A percentile compares a stretch with the other conserved stretches of the same genome.
Evolutionary conservation across 495 filamentous ascomycete species (phyloP).

Genomic region (Penicillium riverlandense): DNA sequence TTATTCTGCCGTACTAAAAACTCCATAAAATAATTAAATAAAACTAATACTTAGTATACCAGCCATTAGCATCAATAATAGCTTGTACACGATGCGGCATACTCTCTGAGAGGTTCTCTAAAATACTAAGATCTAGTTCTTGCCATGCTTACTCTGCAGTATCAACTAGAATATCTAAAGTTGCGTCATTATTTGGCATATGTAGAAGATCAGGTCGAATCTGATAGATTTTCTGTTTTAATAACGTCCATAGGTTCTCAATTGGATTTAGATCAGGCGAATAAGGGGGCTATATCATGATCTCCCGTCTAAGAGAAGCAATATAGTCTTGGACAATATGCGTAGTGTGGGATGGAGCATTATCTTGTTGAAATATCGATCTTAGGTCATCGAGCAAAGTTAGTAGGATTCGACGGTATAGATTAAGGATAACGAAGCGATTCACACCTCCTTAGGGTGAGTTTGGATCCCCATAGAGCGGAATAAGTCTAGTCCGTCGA

Average conservation of each 20-base stretch:
- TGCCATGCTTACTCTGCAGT: slow-evolving; percentile 1
- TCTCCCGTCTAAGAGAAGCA: not conserved
- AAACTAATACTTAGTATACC: slow-evolving; percentile 3
- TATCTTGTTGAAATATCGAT: slow-evolving; percentile 13
- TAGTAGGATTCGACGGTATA: slow-evolving; percentile 4
- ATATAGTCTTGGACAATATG: slow-evolving; percentile 4
- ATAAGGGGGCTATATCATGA: slow-evolving; percentile 5
- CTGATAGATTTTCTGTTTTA: slow-evolving; percentile 11
- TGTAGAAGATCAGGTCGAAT: not conserved
- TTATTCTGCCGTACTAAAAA: not conserved
- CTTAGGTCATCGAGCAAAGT: not conserved
- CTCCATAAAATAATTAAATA: not conserved
- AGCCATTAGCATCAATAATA: not conserved
- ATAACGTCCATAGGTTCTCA: slow-evolving; percentile 13
- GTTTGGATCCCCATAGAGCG: not conserved
- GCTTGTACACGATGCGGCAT: slow-evolving; percentile 1
- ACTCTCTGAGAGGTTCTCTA: not conserved
- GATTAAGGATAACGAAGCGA: slow-evolving; percentile 2
- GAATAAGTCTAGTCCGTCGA: not conserved
- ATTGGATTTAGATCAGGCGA: slow-evolving; percentile 8
- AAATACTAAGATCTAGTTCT: not conserved
- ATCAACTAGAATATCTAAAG: not conserved
- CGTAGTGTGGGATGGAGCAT: slow-evolving; percentile 8
- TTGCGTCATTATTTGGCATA: slow-evolving; percentile 1
- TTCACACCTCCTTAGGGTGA: slow-evolving; percentile 1